phyloP scores from a whole-genome alignment of 2,329 filamentous ascomycete genomes.

The Alternaria dauci region DNA sequence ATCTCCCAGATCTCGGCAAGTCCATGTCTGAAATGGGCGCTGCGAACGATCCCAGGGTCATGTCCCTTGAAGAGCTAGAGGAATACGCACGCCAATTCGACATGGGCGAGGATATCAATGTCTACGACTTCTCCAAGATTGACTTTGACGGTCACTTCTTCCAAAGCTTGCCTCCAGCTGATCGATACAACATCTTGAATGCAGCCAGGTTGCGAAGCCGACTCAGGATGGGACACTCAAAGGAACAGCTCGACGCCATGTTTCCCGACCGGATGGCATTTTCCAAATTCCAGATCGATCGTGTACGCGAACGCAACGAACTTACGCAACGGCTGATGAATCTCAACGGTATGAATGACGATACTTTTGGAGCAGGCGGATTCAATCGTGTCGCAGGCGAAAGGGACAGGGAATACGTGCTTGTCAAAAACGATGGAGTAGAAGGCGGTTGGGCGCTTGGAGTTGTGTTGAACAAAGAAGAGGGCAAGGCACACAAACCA shows the following conservation, averaged over 20 bases:
- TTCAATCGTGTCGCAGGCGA: constrained; percentile 80
- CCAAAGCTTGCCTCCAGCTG: constrained; percentile 83
- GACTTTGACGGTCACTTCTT: constrained; percentile 98
- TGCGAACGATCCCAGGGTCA: constrained; percentile 91
- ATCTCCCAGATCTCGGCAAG: constrained; percentile 83
- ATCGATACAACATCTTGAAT: constrained; percentile 97
- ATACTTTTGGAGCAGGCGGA: constrained; percentile 70
- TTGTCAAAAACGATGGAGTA: constrained; percentile 93
- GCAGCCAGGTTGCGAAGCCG: constrained; percentile 87
- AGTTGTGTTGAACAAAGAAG: constrained; percentile 86
- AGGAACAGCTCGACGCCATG: constrained; percentile 95
- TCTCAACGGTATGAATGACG: constrained; percentile 86
- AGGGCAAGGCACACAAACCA: constrained; percentile 81
- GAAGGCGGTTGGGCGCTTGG: constrained; percentile 96
- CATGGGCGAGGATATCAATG: constrained; percentile 83
- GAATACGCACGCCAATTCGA: constrained; percentile 94
- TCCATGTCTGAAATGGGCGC: constrained; percentile 86
- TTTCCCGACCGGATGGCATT: constrained; percentile 98
- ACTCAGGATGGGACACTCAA: constrained; percentile 93
- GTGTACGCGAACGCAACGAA: constrained; percentile 90
- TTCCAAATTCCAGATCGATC: constrained; percentile 93
- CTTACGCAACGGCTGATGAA: constrained; percentile 95
- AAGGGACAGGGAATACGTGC: constrained; percentile 89
- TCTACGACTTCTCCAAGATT: constrained; percentile 97
- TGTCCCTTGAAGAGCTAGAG: constrained; percentile 93